Conservation (phyloP, 495 filamentous ascomycete genomes). For the Penicillium cinerascens region DNA sequence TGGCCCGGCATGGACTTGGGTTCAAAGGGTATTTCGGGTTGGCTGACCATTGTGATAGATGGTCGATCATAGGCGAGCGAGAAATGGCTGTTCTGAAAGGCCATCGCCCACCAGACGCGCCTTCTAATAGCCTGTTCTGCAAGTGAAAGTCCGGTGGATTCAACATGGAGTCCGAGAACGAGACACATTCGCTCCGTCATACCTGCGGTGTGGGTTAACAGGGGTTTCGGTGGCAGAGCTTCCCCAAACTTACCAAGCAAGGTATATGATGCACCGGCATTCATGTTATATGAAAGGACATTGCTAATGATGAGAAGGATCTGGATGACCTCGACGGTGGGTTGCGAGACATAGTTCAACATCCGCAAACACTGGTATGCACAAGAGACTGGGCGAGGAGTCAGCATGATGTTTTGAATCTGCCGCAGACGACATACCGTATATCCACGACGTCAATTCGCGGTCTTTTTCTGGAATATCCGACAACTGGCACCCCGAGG, state of each 20-base stretch:
- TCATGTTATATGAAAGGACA: slow-evolving; percentile 63
- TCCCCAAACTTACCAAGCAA: slow-evolving; percentile 43
- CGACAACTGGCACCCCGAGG: slow-evolving; percentile 75
- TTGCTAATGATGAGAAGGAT: slow-evolving; percentile 57
- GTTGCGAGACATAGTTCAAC: slow-evolving; percentile 58
- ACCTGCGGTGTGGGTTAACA: slow-evolving; percentile 27
- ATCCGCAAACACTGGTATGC: slow-evolving; percentile 60
- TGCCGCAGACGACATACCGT: slow-evolving; percentile 36
- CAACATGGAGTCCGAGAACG: slow-evolving; percentile 55
- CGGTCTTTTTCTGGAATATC: slow-evolving; percentile 56
- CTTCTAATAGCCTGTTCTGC: slow-evolving; percentile 34
- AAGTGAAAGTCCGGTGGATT: slow-evolving; percentile 43
- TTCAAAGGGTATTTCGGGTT: slow-evolving; percentile 48
- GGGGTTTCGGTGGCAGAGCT: neutral
- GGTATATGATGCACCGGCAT: slow-evolving; percentile 59
- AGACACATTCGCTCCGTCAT: slow-evolving; percentile 59
- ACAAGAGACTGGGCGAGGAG: slow-evolving; percentile 48
- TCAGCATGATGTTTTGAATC: slow-evolving; percentile 5
- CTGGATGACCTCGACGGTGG: slow-evolving; percentile 55
- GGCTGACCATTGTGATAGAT: slow-evolving; percentile 51
- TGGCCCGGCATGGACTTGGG: slow-evolving; percentile 47
- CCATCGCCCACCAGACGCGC: slow-evolving; percentile 53
- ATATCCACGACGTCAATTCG: slow-evolving; percentile 60
- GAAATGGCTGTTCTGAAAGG: slow-evolving; percentile 60
- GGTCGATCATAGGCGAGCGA: slow-evolving; percentile 59